Conservation (phyloP, 192 early-diverging fungal genomes). For the Rhizoclosmatium sp. region DNA sequence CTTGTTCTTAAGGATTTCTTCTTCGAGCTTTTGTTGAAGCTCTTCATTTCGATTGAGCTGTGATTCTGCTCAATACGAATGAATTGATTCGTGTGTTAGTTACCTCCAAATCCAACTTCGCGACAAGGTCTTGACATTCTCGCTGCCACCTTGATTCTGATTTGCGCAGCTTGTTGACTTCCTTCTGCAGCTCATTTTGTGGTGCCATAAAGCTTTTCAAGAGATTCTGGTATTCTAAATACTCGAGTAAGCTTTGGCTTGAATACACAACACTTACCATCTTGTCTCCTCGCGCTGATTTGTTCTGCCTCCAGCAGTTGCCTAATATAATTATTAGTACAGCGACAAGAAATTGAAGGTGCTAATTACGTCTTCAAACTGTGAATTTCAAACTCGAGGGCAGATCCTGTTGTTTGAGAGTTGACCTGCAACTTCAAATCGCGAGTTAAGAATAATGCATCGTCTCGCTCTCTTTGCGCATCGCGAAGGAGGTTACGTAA, state of each 20-base stretch:
- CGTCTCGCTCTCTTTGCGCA: slow-evolving; percentile 42
- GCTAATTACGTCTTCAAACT: slow-evolving; percentile 52
- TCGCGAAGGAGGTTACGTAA: slow-evolving; percentile 13
- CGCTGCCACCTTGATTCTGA: slow-evolving; percentile 56
- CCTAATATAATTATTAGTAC: slow-evolving; percentile 28
- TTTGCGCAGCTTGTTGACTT: slow-evolving; percentile 47
- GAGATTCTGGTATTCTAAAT: slow-evolving; percentile 54
- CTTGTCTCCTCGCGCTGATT: slow-evolving; percentile 52
- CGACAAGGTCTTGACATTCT: slow-evolving; percentile 61
- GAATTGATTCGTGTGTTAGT: neutral
- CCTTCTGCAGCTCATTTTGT: slow-evolving; percentile 55
- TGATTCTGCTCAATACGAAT: neutral
- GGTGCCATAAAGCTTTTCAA: slow-evolving; percentile 56
- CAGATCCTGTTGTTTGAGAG: slow-evolving; percentile 36
- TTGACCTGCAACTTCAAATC: slow-evolving; percentile 49
- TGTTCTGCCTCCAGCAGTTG: slow-evolving; percentile 58
- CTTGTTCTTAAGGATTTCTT: slow-evolving; percentile 49
- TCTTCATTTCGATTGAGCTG: slow-evolving; percentile 55
- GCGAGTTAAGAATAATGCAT: slow-evolving; percentile 37
- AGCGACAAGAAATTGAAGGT: neutral
- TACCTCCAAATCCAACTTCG: slow-evolving; percentile 57
- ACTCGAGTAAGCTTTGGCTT: neutral
- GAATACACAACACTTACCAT: slow-evolving; percentile 36
- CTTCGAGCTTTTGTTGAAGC: slow-evolving; percentile 46
- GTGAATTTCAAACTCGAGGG: slow-evolving; percentile 62